Evolutionary conservation across 2,329 filamentous ascomycete species (phyloP).

Genomic region (Penicillium sp.): DNA sequence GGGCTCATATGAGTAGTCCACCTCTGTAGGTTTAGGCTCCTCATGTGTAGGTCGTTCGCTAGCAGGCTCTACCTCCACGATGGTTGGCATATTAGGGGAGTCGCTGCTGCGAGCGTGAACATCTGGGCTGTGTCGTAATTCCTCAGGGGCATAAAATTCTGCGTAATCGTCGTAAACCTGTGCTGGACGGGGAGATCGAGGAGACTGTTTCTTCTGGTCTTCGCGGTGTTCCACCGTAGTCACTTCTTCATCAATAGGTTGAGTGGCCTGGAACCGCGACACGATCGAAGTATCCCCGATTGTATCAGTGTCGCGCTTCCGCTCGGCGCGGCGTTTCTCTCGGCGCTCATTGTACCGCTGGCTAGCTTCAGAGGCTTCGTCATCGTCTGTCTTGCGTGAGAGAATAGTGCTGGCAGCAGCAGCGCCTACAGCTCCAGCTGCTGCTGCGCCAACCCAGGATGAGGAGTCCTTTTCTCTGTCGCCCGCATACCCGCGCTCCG

Average conservation of each 20-base stretch:
- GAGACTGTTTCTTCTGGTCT: conserved; percentile 28
- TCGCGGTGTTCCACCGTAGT: conserved; percentile 12
- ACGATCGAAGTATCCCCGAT: conserved; percentile 26
- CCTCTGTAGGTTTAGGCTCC: background rate
- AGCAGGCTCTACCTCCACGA: conserved; percentile 33
- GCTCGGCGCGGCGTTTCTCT: conserved; percentile 42
- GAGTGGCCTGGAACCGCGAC: conserved; percentile 21
- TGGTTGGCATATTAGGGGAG: conserved; percentile 25
- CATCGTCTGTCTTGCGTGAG: conserved; percentile 28
- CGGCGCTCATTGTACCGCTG: conserved; percentile 37
- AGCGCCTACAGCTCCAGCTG: conserved; percentile 52
- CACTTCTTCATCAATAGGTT: conserved; percentile 21
- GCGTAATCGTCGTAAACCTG: conserved; percentile 44
- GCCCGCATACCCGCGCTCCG: conserved; percentile 14
- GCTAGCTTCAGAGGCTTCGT: conserved; percentile 30
- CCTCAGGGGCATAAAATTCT: conserved; percentile 43
- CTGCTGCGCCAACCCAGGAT: conserved; percentile 41
- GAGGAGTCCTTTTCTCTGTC: conserved; percentile 31
- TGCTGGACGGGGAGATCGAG: conserved; percentile 29
- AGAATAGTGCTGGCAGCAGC: conserved; percentile 47
- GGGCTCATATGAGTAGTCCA: conserved; percentile 14
- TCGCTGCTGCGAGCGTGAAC: conserved; percentile 28
- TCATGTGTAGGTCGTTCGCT: conserved; percentile 21
- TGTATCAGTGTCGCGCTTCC: conserved; percentile 30
- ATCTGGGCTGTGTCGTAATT: conserved; percentile 40